Percentiles rank a stretch among this genome's conserved stretches.
Conservation (phyloP, 495 filamentous ascomycete genomes). For the Talaromyces nanjingensis region DNA sequence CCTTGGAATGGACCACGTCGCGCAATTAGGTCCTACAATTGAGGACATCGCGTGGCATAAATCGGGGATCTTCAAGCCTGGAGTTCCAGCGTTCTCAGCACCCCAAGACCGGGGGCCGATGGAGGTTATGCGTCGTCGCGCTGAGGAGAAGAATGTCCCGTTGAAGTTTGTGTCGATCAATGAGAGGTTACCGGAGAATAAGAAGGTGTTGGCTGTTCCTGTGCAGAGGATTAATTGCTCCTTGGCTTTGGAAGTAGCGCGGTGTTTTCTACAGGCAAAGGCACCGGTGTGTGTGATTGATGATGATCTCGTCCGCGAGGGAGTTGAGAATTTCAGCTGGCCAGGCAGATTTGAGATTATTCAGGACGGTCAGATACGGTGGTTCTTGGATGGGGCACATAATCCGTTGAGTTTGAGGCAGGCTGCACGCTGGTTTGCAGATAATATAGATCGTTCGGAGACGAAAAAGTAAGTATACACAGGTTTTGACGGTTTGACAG, state of each 20-base stretch:
- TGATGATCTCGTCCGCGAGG: constrained; percentile 21
- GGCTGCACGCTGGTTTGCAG: constrained; percentile 37
- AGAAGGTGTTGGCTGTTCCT: constrained; percentile 18
- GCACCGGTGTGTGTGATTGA: constrained; percentile 14
- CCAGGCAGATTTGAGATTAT: constrained; percentile 39
- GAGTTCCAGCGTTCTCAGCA: constrained; percentile 58
- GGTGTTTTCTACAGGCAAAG: constrained; percentile 18
- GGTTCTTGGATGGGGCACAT: constrained; percentile 45
- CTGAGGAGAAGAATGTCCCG: constrained; percentile 50
- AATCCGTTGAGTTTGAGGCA: constrained; percentile 37
- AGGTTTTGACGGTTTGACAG: neutral
- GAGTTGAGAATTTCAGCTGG: constrained; percentile 32
- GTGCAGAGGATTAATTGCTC: constrained; percentile 37
- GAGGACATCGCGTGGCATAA: constrained; percentile 90
- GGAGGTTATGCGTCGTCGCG: constrained; percentile 55
- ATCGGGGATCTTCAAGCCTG: constrained; percentile 71
- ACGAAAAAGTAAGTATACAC: constrained; percentile 15
- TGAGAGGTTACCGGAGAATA: constrained; percentile 23
- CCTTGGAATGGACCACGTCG: constrained; percentile 75
- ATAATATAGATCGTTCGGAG: constrained; percentile 8
- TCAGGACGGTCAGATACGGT: constrained; percentile 19
- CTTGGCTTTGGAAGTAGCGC: constrained; percentile 26
- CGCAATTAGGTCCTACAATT: constrained; percentile 63
- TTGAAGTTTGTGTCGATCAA: constrained; percentile 52
- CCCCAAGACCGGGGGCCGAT: constrained; percentile 50